phyloP scores from a whole-genome alignment of 306 rosid species.

The Trichosanthes truncata region DNA sequence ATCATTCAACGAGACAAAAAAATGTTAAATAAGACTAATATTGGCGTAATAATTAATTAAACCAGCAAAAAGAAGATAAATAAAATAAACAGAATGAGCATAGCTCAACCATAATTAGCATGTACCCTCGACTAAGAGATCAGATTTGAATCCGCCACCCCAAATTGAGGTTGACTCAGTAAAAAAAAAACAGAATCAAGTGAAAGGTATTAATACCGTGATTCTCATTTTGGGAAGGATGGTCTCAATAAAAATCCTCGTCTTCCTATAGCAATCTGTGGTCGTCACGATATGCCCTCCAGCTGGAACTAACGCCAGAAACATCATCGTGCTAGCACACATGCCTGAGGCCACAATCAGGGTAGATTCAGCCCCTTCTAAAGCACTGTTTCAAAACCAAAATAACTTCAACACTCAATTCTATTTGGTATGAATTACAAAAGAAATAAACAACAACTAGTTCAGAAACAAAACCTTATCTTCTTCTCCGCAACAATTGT shows the following conservation, averaged over 20 bases:
- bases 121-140: too few species aligned
- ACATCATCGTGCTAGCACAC: constrained; percentile 74
- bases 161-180: too few species aligned
- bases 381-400: constrained; percentile 43
- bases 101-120: too few species aligned
- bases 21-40: neutral
- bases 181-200: neutral
- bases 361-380: constrained; percentile 96
- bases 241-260: constrained; percentile 79
- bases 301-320: constrained; percentile 88
- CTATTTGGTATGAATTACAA: neutral
- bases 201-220: constrained; percentile 33
- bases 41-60: neutral
- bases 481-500: constrained; percentile 84
- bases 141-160: too few species aligned
- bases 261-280: constrained; percentile 92
- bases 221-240: constrained; percentile 91
- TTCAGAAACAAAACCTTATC: constrained; percentile 53
- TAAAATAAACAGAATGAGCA: neutral
- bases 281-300: constrained; percentile 97
- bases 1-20: neutral
- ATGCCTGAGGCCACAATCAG: constrained; percentile 87
- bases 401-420: constrained; percentile 9
- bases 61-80: neutral
- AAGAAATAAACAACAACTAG: neutral